phyloP scores from a whole-genome alignment of 345 rosid genomes.

The Euphorbia pulcherrima region DNA sequence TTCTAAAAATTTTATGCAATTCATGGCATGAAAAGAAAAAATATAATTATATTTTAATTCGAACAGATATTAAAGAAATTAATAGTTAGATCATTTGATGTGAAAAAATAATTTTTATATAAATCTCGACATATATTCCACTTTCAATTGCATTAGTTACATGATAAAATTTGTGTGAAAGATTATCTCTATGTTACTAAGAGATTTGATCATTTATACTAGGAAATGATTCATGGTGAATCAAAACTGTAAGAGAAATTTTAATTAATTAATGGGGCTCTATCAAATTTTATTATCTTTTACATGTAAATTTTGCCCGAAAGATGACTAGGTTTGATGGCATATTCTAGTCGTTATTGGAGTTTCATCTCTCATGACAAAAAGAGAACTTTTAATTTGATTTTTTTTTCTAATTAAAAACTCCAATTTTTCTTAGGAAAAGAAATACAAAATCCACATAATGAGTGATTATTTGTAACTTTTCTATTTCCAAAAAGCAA shows the following conservation, averaged over 20 bases:
- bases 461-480: not conserved
- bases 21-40: not conserved
- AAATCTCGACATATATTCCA: too few relatives aligned
- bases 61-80: too few relatives aligned
- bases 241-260: too few relatives aligned
- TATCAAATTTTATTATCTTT: not conserved
- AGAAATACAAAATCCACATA: not conserved
- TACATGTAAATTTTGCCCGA: not conserved
- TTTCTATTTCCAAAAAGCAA: not conserved
- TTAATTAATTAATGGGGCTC: slow-evolving; percentile 2
- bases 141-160: too few relatives aligned
- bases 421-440: too few relatives aligned
- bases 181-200: too few relatives aligned
- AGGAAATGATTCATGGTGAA: slow-evolving; percentile 1
- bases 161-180: too few relatives aligned
- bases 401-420: not conserved
- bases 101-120: too few relatives aligned
- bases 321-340: not conserved
- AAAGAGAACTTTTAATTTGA: not conserved
- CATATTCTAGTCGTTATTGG: not conserved
- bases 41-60: not conserved
- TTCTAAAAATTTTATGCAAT: slow-evolving; percentile 1
- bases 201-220: too few relatives aligned
- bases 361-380: slow-evolving; percentile 4
- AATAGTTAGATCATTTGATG: too few relatives aligned